Evolutionary conservation across 2,329 filamentous ascomycete species (phyloP), one percentile per base, ranked within the genome.

Genomic region (Cryphonectria japonica): DNA sequence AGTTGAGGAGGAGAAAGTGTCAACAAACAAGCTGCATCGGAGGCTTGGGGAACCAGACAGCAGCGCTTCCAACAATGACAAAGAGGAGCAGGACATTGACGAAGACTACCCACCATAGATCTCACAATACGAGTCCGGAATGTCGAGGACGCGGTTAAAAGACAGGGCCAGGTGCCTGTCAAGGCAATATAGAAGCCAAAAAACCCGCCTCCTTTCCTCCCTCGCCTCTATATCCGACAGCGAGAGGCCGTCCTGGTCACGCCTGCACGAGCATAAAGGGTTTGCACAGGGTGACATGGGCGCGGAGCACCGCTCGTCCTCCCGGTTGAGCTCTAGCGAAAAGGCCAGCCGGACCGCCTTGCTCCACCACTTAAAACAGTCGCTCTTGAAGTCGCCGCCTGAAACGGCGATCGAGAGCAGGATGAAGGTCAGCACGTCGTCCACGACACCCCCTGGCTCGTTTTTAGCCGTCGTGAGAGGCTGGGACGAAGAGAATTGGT

Each of bases 131-230:
- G 81, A 81, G 63, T 87, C 85, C 0, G 82, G 82, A 54, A 87
- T 81, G 29, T 79, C 78, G 4, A 86, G 76, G 2, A 80, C 78
- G 2, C 78, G 77, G 73, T 86, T 86, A 73, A 84, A 85, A 6
- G 83, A 85, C 22, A 86, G 77, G 0, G 82, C 81, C 13, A 86
- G 73, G 71, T 86, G 84, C 13, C 84, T 78, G 70, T 86, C 84
- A 7, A 85, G 77, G 34, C 81, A 80, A 71, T 84, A 86, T 0
- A 85, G 74, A 0, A 86, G 76, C 84, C 84, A 86, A 72, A 85
- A 86, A 0, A 83, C 82, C 6, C 84, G 78, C 5, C 84, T 78
- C 5, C 82, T 76, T 75, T 86, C 84, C 72, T 86, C 84, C 29
- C 80, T 79, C 7, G 82, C 80, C 73, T 87, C 85, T 8, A 82